Evolutionary conservation across 73 alveolate genomes (phyloP).

Genomic region (Paramecium biaurelia): DNA sequence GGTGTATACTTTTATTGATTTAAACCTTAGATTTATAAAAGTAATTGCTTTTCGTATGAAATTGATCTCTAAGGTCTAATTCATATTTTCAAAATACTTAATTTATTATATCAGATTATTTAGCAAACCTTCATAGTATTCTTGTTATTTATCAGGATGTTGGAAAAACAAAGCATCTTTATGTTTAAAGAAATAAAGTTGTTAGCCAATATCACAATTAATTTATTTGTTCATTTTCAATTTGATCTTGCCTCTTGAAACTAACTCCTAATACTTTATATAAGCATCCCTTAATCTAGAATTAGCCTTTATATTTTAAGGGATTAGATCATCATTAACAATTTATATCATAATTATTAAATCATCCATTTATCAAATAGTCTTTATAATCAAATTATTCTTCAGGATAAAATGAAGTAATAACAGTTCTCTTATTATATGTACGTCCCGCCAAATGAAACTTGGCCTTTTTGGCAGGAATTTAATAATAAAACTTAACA

Average conservation of each 20-base stretch:
- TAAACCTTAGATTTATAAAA: background rate
- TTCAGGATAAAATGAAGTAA: slow-evolving; percentile 95
- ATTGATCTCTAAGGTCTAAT: background rate
- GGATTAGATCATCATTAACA: background rate
- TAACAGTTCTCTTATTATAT: slow-evolving; percentile 91
- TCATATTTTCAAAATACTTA: background rate
- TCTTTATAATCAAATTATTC: slow-evolving; percentile 90
- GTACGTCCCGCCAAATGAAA: slow-evolving; percentile 88
- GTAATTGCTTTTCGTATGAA: background rate
- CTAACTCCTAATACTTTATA: background rate
- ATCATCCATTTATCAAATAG: slow-evolving; percentile 70
- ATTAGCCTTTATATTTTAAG: background rate
- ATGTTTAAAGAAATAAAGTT: background rate
- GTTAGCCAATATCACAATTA: background rate
- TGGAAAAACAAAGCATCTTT: background rate
- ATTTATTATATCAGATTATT: background rate
- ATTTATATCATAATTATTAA: background rate
- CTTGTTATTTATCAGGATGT: background rate
- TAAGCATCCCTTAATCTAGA: slow-evolving; percentile 1
- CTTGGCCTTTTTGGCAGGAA: slow-evolving; percentile 92
- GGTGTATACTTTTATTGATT: slow-evolving; percentile 5
- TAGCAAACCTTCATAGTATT: background rate
- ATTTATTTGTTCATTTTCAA: background rate
- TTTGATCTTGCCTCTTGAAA: background rate
- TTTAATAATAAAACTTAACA: slow-evolving; percentile 83